phyloP scores from a whole-genome alignment of 2,329 filamentous ascomycete species.

The Aspergillus spinulosporus region DNA sequence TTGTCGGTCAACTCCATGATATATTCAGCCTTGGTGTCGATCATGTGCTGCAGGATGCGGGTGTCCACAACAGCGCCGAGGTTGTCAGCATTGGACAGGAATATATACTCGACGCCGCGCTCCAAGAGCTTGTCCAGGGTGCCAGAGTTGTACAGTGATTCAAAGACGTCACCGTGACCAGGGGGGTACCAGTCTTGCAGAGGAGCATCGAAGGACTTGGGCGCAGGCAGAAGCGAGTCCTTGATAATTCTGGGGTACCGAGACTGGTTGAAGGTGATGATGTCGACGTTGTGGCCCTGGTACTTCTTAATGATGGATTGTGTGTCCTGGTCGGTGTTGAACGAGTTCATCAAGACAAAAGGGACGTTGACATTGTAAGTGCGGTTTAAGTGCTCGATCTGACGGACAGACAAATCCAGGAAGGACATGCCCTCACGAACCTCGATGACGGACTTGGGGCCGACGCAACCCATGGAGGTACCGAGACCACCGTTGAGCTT shows the following conservation, averaged over 20 bases:
- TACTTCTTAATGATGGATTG: conserved; percentile 99
- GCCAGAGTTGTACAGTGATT: conserved; percentile 98
- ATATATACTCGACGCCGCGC: conserved; percentile 94
- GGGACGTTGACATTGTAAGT: conserved; percentile 97
- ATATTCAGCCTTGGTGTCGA: conserved; percentile 94
- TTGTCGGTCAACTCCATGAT: conserved; percentile 99
- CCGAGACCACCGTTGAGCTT: conserved; percentile 99
- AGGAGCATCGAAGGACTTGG: conserved; percentile 81
- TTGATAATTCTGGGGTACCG: conserved; percentile 97
- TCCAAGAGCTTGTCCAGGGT: conserved; percentile 95
- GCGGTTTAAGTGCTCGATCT: conserved; percentile 99
- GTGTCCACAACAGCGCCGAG: conserved; percentile 96
- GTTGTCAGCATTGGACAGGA: conserved; percentile 99
- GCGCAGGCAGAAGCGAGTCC: conserved; percentile 94
- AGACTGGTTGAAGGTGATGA: conserved; percentile 99
- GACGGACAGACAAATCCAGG: conserved; percentile 95
- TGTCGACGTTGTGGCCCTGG: conserved; percentile 99
- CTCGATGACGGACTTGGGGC: conserved; percentile 98
- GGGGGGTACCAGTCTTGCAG: conserved; percentile 99
- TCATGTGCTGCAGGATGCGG: conserved; percentile 98
- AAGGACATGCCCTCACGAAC: conserved; percentile 99
- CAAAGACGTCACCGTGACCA: conserved; percentile 98
- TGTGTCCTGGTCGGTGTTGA: conserved; percentile 99
- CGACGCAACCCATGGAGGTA: conserved; percentile 99
- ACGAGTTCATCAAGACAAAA: conserved; percentile 99